Evolutionary conservation across 345 rosid genomes (phyloP), one percentile per base, ranked within the genome.

Genomic region (Euphorbia lathyris): DNA sequence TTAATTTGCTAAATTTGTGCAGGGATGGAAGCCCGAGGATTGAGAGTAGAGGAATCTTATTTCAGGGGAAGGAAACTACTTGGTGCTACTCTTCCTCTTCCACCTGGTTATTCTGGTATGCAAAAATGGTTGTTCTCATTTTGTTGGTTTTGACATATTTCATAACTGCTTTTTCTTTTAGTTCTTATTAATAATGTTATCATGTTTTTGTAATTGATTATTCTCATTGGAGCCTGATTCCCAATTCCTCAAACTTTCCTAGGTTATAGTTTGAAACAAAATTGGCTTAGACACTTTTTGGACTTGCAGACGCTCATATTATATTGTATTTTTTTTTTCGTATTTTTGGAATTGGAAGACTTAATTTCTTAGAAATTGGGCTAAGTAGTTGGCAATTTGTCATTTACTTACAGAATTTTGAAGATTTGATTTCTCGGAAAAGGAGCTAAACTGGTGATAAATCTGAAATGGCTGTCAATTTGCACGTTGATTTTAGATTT

Each of bases 11-110:
- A 42, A 63, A 20, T 61, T 52, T 71, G 25, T 68, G 36, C 57
- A 90, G 97, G 82, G 62, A 60, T 81, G 0, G 91, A 88, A 68
- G 74, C 77, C 61, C 97, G 91, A 68, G 97, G 89, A 56, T 73
- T 90, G 47, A 72, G 36, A 53, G 79, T 79, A 2, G 85, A 91
- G 78, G 93, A 94, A 85, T 89, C 95, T 7, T 76, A 85, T 84
- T 94, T 91, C 79, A 83, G 98, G 79, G 97, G 98, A 65, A 88
- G 97, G 80, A 87, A 82, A 76, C 67, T 94, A 82, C 86, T 77
- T 3, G 98, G 98, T 59, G 78, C 87, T 30, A 86, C 86, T 23
- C 19, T 91, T 74, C 75, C 88, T 30, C 76, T 91, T 59, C 97
- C 95, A 30, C 63, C 60, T 65, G 92, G 88, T 60, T 91, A 86